Base-by-base conservation (phyloP, 495 filamentous ascomycete species). In the Thozetella sp. region DNA sequence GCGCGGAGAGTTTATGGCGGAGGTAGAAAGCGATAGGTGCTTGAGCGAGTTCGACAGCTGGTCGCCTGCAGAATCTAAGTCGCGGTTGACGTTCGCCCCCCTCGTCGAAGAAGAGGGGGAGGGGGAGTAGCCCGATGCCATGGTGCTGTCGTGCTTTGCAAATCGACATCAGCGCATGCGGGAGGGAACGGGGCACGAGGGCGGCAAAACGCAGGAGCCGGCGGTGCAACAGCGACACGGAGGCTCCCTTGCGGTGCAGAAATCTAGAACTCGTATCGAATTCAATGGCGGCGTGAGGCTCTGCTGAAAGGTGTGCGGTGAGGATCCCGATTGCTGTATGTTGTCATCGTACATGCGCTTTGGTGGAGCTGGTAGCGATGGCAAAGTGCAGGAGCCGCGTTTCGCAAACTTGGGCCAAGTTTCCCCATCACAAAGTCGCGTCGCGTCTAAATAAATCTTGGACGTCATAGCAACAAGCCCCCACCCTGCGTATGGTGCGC, bases 21-120 rank as follows among this genome's bases (percentile, higher is more conserved):
- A 67, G 10, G 70, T 65, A 3, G 70, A 56, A 27, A 82, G 71
- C 19, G 76, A 71, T 13, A 80, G 70, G 34, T 74, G 73, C 13
- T 75, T 71, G 30, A 80, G 64, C 1, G 76, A 79, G 15, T 72
- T 68, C 34, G 75, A 59, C 51, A 81, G 69, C 9, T 77, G 73
- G 13, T 27, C 57, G 24, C 75, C 71, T 23, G 37, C 50, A 25
- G 50, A 26, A 22, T 46, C 50, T 13, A 23, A 25, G 37, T 60
- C 51, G 25, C 67, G 62, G 66, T 54, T 61, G 64, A 66, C 59
- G 67, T 61, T 60, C 13, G 59, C 55, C 25, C 48, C 45, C 48
- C 53, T 60, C 54, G 53, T 60, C 17, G 54, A 22, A 11, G 53
- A 56, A 25, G 57, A 56, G 40, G 54, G 25, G 19, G 50, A 43